These are phyloP conservation scores for Ustilago loliicola DNA, from an alignment of 1,284 basidiomycete species.

Conservation along the genomic window DNA sequence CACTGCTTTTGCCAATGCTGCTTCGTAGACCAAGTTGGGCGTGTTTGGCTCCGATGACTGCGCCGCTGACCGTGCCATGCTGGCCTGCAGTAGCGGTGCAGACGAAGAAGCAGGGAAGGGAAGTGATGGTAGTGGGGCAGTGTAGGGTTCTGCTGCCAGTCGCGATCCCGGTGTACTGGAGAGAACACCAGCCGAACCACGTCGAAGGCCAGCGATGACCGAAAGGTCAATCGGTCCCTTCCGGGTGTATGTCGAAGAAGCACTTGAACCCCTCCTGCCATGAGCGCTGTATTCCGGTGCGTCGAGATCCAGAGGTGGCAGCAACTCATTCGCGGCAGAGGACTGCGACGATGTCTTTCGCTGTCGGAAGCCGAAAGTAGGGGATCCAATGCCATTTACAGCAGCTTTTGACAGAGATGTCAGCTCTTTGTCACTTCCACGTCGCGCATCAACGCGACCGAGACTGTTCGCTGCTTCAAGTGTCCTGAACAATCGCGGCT, in stretches of 20 bases:
- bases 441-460: background rate
- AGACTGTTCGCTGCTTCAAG: background rate
- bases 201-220: constrained; percentile 13
- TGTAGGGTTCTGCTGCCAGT: constrained; percentile 14
- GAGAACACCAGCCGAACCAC: constrained; percentile 13
- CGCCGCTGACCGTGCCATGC: constrained; percentile 3
- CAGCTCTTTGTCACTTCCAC: background rate
- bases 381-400: constrained; percentile 28
- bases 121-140: constrained; percentile 29
- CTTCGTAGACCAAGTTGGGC: constrained; percentile 35
- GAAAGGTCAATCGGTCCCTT: constrained; percentile 9
- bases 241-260: constrained; percentile 16
- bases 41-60: constrained; percentile 32
- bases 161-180: background rate
- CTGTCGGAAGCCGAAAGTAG: constrained; percentile 21
- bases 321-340: constrained; percentile 19
- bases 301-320: constrained; percentile 28
- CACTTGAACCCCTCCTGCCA: constrained; percentile 14
- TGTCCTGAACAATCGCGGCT: background rate
- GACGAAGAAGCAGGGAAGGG: constrained; percentile 31
- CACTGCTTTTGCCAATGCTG: constrained; percentile 29
- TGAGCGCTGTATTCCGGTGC: constrained; percentile 1
- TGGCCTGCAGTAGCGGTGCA: constrained; percentile 9
- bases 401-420: background rate
- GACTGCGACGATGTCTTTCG: constrained; percentile 19